Evolutionary conservation across 2,329 filamentous ascomycete genomes (phyloP), one percentile per base, ranked within the genome.

Genomic region (Daldinia eschscholtzii): DNA sequence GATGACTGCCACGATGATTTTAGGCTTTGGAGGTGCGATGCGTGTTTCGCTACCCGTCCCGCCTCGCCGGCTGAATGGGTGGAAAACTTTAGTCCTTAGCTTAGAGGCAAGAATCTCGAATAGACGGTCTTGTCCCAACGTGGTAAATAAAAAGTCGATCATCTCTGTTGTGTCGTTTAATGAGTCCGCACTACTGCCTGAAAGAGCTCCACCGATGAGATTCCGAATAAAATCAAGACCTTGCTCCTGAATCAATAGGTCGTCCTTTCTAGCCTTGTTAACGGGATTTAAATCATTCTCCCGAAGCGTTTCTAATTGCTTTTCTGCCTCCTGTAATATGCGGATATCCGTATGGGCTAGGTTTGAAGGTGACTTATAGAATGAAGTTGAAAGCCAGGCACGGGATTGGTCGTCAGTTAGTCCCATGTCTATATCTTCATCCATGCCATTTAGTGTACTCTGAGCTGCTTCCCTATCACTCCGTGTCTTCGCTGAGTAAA

Each of bases 141-240:
- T 87, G 65, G 84, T 87, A 76, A 98, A 91, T 23, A 98, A 81
- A 75, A 92, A 90, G 76, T 97, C 94, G 68, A 98, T 93, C 89
- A 98, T 95, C 61, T 89, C 87, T 2, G 86, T 84, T 30, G 86
- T 87, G 65, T 87, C 86, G 58, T 79, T 78, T 6, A 82, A 78
- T 13, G 81, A 80, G 15, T 87, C 81, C 83, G 88, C 68, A 79
- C 84, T 72, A 81, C 85, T 72, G 79, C 88, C 73, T 79, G 83
- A 67, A 13, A 80, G 79, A 6, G 81, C 78, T 57, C 90, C 88
- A 64, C 91, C 92, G 72, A 98, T 92, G 35, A 98, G 84, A 79
- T 99, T 99, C 61, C 95, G 88, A 70, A 99, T 89, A 73, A 98
- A 91, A 74, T 97, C 92, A 18, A 98, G 87, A 0, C 91, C 93